phyloP scores from a whole-genome alignment of 2,329 filamentous ascomycete genomes.

The Xylaria arbuscula region DNA sequence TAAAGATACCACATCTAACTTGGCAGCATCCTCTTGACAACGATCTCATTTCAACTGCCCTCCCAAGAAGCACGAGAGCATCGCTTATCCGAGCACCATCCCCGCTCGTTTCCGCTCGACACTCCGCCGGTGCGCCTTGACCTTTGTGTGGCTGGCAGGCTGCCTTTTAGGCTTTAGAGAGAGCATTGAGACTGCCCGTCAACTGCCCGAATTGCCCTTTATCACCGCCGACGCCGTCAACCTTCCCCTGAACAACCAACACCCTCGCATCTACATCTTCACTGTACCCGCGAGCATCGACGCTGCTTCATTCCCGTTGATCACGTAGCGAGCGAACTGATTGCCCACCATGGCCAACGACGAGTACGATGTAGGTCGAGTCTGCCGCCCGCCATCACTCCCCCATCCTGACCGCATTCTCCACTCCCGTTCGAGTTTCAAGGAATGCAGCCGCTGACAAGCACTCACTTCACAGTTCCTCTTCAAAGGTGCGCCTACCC shows the following conservation, averaged over 20 bases:
- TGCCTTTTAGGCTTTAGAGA: slow-evolving; percentile 30
- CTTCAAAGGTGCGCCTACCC: slow-evolving; percentile 82
- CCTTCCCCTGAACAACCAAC: slow-evolving; percentile 28
- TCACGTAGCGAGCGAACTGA: slow-evolving; percentile 35
- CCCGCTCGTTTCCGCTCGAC: slow-evolving; percentile 20
- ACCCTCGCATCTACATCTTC: slow-evolving; percentile 1
- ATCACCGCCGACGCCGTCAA: slow-evolving; percentile 36
- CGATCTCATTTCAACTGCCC: slow-evolving; percentile 24
- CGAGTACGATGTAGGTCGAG: slow-evolving; percentile 93
- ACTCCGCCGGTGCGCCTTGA: slow-evolving; percentile 38
- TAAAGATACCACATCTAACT: slow-evolving; percentile 32
- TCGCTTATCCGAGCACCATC: slow-evolving; percentile 18
- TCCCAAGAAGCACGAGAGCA: slow-evolving; percentile 12
- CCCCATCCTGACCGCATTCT: slow-evolving; percentile 44
- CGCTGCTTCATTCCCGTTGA: slow-evolving; percentile 26
- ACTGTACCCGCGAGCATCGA: slow-evolving; percentile 33
- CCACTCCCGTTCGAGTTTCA: slow-evolving; percentile 27
- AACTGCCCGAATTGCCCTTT: slow-evolving; percentile 34
- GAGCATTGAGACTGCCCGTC: slow-evolving; percentile 27
- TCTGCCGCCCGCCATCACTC: slow-evolving; percentile 33
- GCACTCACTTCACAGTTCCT: slow-evolving; percentile 76
- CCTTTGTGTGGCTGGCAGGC: slow-evolving; percentile 38
- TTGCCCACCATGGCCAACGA: slow-evolving; percentile 91
- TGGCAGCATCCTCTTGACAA: slow-evolving; percentile 29
- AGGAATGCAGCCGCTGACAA: slow-evolving; percentile 48